A percentile compares a stretch with the other conserved stretches of the same genome.
Conservation (phyloP, 495 filamentous ascomycete genomes). For the Annulohypoxylon maeteangense region DNA sequence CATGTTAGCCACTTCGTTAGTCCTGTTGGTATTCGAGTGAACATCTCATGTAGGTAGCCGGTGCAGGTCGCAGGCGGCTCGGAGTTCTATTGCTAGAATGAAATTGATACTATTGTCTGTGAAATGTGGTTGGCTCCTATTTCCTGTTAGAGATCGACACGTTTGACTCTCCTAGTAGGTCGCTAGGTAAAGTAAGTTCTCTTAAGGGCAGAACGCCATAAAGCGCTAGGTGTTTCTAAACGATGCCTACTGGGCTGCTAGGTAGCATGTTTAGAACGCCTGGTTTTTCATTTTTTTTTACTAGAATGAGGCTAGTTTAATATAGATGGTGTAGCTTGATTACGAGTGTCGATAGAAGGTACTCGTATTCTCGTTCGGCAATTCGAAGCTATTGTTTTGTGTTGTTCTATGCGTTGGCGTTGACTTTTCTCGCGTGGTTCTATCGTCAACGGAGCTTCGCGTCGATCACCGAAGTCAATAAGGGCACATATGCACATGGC, state of each 20-base stretch:
- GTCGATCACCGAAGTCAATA: conserved; percentile 16
- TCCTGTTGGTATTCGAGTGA: conserved; percentile 1
- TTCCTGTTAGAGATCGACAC: not conserved
- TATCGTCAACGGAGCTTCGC: conserved; percentile 7
- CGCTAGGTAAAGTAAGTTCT: not conserved
- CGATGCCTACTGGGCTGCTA: no score
- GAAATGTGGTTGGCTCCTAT: not conserved
- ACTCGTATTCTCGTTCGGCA: not conserved
- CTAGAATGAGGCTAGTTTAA: not conserved
- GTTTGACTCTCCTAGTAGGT: not conserved
- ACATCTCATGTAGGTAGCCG: conserved; percentile 30
- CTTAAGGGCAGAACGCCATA: not conserved
- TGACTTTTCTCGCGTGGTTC: not conserved
- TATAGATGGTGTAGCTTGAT: not conserved
- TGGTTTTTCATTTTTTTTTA: not conserved
- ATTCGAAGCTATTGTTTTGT: conserved; percentile 11
- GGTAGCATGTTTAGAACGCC: not conserved
- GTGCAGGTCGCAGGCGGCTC: conserved; percentile 12
- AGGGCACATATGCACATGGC: conserved; percentile 2
- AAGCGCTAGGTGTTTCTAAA: not conserved
- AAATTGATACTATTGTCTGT: not conserved
- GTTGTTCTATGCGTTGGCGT: not conserved
- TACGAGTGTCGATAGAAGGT: not conserved
- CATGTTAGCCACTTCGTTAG: conserved; percentile 3
- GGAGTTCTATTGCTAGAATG: conserved; percentile 16